phyloP scores from a whole-genome alignment of 176 grass and related monocot species.

The Zea luxurians region DNA sequence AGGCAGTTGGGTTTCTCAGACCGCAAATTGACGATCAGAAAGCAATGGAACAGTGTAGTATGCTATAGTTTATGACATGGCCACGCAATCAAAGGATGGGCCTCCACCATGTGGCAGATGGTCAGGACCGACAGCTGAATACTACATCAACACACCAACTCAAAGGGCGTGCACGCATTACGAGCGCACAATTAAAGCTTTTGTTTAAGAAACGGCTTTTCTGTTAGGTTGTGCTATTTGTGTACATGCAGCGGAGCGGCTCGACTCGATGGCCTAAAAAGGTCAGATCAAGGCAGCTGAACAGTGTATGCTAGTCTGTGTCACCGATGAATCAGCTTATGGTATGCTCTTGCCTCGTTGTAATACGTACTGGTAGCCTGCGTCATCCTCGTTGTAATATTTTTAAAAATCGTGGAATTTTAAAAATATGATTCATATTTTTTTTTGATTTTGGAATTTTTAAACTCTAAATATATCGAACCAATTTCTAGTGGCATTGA shows the following conservation, averaged over 20 bases:
- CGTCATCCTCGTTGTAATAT: too few relatives aligned
- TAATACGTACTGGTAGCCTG: too few relatives aligned
- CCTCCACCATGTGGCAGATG: conserved; percentile 44
- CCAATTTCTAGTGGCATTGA: too few relatives aligned
- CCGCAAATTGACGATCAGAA: conserved; percentile 20
- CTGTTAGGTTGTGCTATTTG: conserved; percentile 3
- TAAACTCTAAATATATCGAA: too few relatives aligned
- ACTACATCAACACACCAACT: not conserved
- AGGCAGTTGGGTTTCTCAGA: not conserved
- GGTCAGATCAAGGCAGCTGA: not conserved
- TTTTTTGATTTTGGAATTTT: too few relatives aligned
- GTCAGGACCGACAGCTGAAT: conserved; percentile 2
- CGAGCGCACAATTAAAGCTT: conserved; percentile 29
- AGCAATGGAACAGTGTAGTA: not conserved
- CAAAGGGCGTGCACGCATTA: conserved; percentile 23
- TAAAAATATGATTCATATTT: too few relatives aligned
- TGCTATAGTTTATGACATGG: conserved; percentile 37
- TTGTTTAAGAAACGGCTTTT: not conserved
- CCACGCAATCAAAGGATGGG: conserved; percentile 30
- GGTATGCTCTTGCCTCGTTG: too few relatives aligned
- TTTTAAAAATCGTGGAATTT: too few relatives aligned
- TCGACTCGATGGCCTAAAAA: conserved; percentile 10
- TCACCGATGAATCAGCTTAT: too few relatives aligned
- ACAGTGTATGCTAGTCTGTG: too few relatives aligned
- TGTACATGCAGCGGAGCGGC: not conserved